Evolutionary conservation across 371 early-diverging fungal species (phyloP).

Genomic region (Cokeromyces recurvatus): DNA sequence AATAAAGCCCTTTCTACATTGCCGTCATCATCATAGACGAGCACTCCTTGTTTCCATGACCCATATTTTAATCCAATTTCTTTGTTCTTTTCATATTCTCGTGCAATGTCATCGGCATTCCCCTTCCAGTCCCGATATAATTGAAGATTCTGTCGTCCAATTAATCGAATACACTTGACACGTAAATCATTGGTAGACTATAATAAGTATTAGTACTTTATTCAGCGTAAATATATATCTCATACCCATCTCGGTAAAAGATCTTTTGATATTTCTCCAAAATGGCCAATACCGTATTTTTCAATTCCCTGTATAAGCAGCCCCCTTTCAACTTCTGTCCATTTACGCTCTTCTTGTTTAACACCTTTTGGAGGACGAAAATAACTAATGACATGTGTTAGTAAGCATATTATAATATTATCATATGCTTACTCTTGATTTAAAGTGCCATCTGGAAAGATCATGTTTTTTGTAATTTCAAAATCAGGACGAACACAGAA

Average conservation of each 20-base stretch:
- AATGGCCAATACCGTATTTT: conserved; percentile 84
- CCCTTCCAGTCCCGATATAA: conserved; percentile 86
- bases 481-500: conserved; percentile 82
- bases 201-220: background rate
- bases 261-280: conserved; percentile 79
- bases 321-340: conserved; percentile 78
- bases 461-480: conserved; percentile 74
- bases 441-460: conserved; percentile 74
- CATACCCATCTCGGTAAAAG: conserved; percentile 80
- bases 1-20: conserved; percentile 49
- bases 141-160: conserved; percentile 88
- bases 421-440: conserved; percentile 74
- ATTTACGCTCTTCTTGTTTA: conserved; percentile 58
- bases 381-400: too few relatives aligned
- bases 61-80: conserved; percentile 71
- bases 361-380: conserved; percentile 73
- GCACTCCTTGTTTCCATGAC: conserved; percentile 77
- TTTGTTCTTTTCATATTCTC: conserved; percentile 78
- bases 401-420: too few relatives aligned
- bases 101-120: conserved; percentile 58
- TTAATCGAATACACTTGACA: conserved; percentile 77
- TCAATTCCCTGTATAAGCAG: conserved; percentile 79
- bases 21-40: conserved; percentile 86
- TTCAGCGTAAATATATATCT: background rate
- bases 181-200: conserved; percentile 81